phyloP scores from a whole-genome alignment of 1,284 basidiomycete species.

The Butyriboletus appendiculatus region DNA sequence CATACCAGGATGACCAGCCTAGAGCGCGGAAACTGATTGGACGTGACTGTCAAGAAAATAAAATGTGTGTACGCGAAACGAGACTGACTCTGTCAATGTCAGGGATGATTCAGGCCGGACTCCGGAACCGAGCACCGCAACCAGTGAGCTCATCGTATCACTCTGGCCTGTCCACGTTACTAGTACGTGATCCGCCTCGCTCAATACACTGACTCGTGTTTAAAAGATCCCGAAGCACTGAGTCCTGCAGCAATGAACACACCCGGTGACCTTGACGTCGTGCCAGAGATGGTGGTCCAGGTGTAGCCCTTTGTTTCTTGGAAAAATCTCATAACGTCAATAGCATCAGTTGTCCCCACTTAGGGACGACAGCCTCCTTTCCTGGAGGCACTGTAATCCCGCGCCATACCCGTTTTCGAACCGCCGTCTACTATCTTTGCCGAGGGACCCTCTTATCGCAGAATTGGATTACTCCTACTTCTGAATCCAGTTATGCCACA shows the following conservation, averaged over 20 bases:
- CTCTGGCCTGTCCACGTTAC: no score
- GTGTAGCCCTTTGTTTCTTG: no score
- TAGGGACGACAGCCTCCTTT: no score
- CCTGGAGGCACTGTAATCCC: no score
- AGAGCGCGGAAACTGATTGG: neutral
- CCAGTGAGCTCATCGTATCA: neutral
- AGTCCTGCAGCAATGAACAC: neutral
- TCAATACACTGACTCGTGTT: neutral
- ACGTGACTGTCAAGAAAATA: constrained; percentile 6
- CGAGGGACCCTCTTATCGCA: neutral
- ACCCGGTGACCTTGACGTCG: no score
- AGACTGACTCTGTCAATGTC: neutral
- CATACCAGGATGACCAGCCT: constrained; percentile 40
- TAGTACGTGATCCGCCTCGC: neutral
- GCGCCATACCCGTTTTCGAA: no score
- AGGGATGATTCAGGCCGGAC: constrained; percentile 8
- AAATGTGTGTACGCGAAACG: constrained; percentile 2
- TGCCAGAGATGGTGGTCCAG: no score
- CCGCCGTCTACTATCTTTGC: neutral
- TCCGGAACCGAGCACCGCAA: constrained; percentile 23
- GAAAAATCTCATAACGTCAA: no score
- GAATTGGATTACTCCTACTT: neutral
- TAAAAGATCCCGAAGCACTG: neutral
- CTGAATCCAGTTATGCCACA: neutral
- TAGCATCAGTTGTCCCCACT: no score